phyloP scores from a whole-genome alignment of 2,329 filamentous ascomycete species.

The Penicillium sp. region DNA sequence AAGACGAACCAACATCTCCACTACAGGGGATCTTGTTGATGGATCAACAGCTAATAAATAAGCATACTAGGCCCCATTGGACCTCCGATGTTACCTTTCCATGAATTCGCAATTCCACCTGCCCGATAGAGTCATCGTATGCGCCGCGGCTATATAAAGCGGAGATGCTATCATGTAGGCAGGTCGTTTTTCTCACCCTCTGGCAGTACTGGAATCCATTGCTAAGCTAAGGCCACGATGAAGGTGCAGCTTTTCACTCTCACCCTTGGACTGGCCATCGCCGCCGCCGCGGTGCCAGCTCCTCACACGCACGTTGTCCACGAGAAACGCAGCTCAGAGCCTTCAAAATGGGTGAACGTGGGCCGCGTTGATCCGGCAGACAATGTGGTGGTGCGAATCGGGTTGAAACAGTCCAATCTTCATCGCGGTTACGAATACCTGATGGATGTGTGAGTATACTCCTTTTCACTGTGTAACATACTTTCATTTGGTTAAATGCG shows the following conservation, averaged over 20 bases:
- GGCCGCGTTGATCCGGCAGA: background rate
- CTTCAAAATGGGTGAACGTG: background rate
- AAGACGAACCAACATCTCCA: background rate
- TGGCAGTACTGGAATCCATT: background rate
- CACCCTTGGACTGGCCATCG: background rate
- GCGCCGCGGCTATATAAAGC: background rate
- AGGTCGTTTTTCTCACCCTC: background rate
- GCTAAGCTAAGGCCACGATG: background rate
- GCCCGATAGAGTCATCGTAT: background rate
- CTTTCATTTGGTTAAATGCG: background rate
- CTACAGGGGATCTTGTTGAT: background rate
- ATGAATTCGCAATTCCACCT: background rate
- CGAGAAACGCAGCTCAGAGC: background rate
- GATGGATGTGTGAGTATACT: conserved; percentile 7
- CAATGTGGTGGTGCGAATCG: background rate
- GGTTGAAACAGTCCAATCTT: background rate
- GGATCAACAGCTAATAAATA: no score
- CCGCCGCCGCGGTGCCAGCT: background rate
- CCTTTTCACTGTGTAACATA: background rate
- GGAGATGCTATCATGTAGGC: background rate
- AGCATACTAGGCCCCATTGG: background rate
- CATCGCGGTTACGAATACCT: background rate
- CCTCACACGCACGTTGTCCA: background rate
- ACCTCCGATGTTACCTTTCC: background rate
- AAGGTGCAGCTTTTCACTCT: background rate